Percentiles rank a stretch among this genome's conserved stretches.
Conservation (phyloP, 805 yeast species). For the Lipomyces starkeyi region DNA sequence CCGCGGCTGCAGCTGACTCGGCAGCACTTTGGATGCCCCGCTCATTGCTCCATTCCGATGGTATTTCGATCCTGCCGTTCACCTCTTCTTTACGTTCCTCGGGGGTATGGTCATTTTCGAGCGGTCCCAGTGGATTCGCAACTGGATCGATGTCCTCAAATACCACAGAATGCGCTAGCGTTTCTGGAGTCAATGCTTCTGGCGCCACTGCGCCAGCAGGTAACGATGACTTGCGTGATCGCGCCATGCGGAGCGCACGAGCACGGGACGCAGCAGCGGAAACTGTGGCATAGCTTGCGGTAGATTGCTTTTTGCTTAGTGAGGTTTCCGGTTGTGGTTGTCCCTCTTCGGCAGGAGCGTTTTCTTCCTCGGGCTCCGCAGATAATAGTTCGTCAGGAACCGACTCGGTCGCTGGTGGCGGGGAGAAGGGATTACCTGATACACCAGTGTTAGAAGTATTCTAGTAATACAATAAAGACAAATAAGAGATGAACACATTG, state of each 20-base stretch:
- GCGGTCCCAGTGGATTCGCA: slow-evolving; percentile 33
- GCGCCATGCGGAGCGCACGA: slow-evolving; percentile 35
- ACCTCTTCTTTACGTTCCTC: slow-evolving; percentile 57
- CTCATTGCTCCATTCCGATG: slow-evolving; percentile 19
- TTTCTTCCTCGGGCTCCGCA: slow-evolving; percentile 13
- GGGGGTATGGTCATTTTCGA: slow-evolving; percentile 19
- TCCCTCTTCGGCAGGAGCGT: slow-evolving; percentile 15
- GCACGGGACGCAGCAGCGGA: slow-evolving; percentile 36
- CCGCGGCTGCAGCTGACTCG: slow-evolving; percentile 35
- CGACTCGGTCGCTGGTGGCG: slow-evolving; percentile 4
- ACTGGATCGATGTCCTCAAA: slow-evolving; percentile 29
- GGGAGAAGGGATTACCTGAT: background rate
- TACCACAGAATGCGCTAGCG: slow-evolving; percentile 15
- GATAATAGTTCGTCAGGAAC: slow-evolving; percentile 2
- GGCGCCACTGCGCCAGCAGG: slow-evolving; percentile 22
- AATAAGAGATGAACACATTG: background rate
- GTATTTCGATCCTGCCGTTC: slow-evolving; percentile 49
- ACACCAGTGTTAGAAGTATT: background rate
- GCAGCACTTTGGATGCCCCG: slow-evolving; percentile 29
- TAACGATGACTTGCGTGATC: slow-evolving; percentile 30
- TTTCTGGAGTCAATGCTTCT: slow-evolving; percentile 4
- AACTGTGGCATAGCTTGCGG: slow-evolving; percentile 25
- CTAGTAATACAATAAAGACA: background rate
- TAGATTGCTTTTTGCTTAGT: background rate
- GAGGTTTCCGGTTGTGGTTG: slow-evolving; percentile 7